Evolutionary conservation across 305 asterid genomes (phyloP), one percentile per base, ranked within the genome.

Genomic region (Fraxinus angustifolia): DNA sequence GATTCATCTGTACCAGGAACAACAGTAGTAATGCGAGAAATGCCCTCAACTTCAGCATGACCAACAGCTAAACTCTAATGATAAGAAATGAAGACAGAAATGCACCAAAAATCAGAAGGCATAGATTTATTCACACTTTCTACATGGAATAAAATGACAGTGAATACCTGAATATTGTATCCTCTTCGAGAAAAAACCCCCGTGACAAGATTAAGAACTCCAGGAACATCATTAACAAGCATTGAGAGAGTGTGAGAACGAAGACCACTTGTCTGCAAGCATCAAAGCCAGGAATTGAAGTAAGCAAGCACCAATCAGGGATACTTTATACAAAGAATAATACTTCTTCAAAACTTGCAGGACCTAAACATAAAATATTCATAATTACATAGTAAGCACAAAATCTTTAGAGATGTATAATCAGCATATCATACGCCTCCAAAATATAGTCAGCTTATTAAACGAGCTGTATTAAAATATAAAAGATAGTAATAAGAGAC

Each of bases 111-210:
- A 50, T 14, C 67, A 85, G 28, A 50, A 75, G 21, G 23, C 80
- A 53, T 34, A 60, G 48, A 78, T 62, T 21, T 21, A 56, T 78
- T 19, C 83, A 76, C 72, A 81, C 65, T 62, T 74, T 71, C 30
- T 7, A 68, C 70, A 74, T 79, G 35, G 73, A 76, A 21, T 3
- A 16, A 77, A 74, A 77, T 70, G 26, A 80, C 67, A 12, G 78
- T 40, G 83, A 77, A 62, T 90, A 93, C 99, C 80, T 96, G 99
- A 88, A 96, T 96, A 88, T 94, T 96, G 86, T 94, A 96, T 78
- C 99, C 98, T 87, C 98, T 92, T 45, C 99, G 92, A 84, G 99
- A 89, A 86, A 96, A 93, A 87, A 96, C 97, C 40, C 97, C 99
- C 1, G 97, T 93, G 78, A 96, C 91, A 81, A 92, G 88, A 90